A percentile compares a stretch with the other conserved stretches of the same genome.
phyloP scores from a whole-genome alignment of 176 grass and related monocot species.

The Avena sativa region DNA sequence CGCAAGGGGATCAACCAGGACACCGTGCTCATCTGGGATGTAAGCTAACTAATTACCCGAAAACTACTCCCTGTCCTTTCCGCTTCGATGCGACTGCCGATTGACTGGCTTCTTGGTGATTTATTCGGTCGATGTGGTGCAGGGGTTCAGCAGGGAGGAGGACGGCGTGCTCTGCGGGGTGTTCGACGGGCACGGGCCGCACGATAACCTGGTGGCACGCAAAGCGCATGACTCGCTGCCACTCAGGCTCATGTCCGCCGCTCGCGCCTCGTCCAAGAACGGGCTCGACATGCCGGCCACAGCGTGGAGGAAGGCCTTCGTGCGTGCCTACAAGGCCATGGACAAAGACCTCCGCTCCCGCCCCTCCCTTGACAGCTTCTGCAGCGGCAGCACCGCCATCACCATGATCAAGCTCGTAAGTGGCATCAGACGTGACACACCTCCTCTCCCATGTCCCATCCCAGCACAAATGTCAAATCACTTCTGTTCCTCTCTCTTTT shows the following conservation, averaged over 20 bases:
- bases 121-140: conserved; percentile 6
- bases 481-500: neutral
- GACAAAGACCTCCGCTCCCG: conserved; percentile 92
- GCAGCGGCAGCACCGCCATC: conserved; percentile 90
- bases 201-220: conserved; percentile 84
- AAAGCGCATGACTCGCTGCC: conserved; percentile 80
- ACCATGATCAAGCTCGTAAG: conserved; percentile 86
- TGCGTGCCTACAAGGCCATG: conserved; percentile 81
- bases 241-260: conserved; percentile 74
- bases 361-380: conserved; percentile 76
- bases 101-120: neutral
- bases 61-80: too few species aligned
- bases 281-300: conserved; percentile 32
- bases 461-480: conserved; percentile 33
- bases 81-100: too few species aligned
- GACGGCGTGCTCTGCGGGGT: conserved; percentile 86
- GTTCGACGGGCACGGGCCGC: conserved; percentile 95
- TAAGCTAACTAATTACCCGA: too few species aligned
- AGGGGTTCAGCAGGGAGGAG: conserved; percentile 66
- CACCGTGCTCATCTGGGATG: too few species aligned
- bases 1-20: too few species aligned
- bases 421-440: conserved; percentile 22
- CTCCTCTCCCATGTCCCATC: neutral
- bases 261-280: conserved; percentile 47
- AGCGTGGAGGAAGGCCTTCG: conserved; percentile 79